A percentile compares a stretch with the other conserved stretches of the same genome.
Evolutionary conservation across 345 rosid species (phyloP).

Genomic region (Eutrema heterophyllum): DNA sequence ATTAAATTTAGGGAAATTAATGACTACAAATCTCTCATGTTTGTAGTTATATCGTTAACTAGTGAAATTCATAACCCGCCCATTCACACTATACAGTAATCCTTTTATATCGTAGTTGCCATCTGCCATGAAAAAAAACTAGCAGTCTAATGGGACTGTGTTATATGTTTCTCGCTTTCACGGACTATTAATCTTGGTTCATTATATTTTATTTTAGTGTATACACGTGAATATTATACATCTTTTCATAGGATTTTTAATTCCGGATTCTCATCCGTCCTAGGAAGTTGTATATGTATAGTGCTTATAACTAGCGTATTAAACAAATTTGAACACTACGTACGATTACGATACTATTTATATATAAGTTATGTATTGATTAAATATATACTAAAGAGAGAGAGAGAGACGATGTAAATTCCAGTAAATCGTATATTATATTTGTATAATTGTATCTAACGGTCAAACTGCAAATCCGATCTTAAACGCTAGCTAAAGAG

Average conservation of each 20-base stretch:
- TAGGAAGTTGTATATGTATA: constrained; percentile 20
- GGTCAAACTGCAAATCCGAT: neutral
- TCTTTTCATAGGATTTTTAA: constrained; percentile 20
- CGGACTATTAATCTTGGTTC: neutral
- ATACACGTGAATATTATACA: constrained; percentile 16
- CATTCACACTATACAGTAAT: constrained; percentile 5
- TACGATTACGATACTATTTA: neutral
- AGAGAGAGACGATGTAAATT: neutral
- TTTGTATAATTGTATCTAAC: neutral
- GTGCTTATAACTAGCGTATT: neutral
- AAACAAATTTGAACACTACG: neutral
- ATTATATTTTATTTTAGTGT: neutral
- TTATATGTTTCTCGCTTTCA: constrained; percentile 6
- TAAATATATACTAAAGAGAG: neutral
- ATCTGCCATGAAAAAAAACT: constrained; percentile 1
- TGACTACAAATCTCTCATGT: neutral
- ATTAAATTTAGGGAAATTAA: neutral
- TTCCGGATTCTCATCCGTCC: constrained; percentile 38
- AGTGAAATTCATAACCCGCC: neutral
- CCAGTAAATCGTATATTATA: neutral
- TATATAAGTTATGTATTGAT: neutral
- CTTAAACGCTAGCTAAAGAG: neutral
- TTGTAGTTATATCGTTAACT: neutral
- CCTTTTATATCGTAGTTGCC: neutral
- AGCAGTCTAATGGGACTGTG: constrained; percentile 2